Evolutionary conservation across 805 yeast genomes (phyloP).

Genomic region (Hanseniaspora clermontiae): DNA sequence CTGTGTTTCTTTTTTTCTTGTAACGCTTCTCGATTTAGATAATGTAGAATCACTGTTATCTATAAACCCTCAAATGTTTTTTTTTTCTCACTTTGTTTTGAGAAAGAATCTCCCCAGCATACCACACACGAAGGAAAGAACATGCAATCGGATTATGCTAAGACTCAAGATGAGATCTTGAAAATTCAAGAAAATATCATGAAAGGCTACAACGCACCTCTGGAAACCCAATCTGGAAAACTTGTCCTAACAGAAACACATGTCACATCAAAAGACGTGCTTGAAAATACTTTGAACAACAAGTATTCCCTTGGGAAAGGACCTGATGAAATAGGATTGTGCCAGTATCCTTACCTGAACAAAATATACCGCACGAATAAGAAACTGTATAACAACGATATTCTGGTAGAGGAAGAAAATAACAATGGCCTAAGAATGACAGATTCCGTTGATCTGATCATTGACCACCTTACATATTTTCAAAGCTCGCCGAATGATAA

Average conservation of each 20-base stretch:
- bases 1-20: no score
- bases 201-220: slow-evolving; percentile 17
- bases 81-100: background rate
- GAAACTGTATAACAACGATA: background rate
- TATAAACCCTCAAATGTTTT: no score
- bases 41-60: no score
- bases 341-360: background rate
- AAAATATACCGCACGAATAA: background rate
- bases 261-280: background rate
- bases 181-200: slow-evolving; percentile 26
- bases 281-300: background rate
- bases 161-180: slow-evolving; percentile 26
- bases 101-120: no score
- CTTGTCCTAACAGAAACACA: background rate
- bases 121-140: background rate
- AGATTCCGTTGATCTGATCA: background rate
- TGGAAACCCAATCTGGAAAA: slow-evolving; percentile 11
- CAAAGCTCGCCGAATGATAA: background rate
- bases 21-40: no score
- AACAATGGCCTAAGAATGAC: background rate
- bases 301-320: background rate
- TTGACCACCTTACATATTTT: background rate
- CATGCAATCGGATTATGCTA: slow-evolving; percentile 14
- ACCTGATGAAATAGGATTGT: background rate
- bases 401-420: background rate